Base-by-base conservation (phyloP, 768 basidiomycete genomes). In the Exidia glandulosa region DNA sequence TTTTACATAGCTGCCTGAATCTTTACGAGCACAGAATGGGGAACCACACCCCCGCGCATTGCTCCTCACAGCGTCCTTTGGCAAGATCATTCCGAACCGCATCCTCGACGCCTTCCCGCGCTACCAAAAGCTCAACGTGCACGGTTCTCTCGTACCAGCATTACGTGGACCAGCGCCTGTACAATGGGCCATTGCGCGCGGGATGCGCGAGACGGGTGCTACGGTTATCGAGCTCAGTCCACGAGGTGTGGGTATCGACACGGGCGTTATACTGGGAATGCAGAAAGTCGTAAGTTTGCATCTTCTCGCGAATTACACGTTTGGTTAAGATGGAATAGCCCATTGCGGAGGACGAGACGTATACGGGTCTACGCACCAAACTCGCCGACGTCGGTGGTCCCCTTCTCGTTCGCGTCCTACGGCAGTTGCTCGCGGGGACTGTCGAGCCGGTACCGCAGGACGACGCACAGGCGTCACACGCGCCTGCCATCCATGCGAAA, bases 151-250 rank as follows among this genome's bases (percentile, higher is more conserved):
- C 0, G 78, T 97, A 33, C 94, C 94, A 0, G 75, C 78, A 30
- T 94, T 90, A 69, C 84, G 94, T n/a, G 94, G 94, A 0, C 84
- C 94, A 9, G 90, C 92, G 2, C 94, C 94, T 0, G 89, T 97
- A 37, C 94, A 96, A 66, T 87, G 85, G 66, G 79, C 86, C 0
- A 76, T 97, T 41, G 72, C 89, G 48, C 82, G 86, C 61, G 83
- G 82, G 2, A 84, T 84, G 56, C 67, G 66, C 4, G 77, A 81
- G 62, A 90, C 88, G 0, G 94, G 91, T 0, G 91, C 95, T 1
- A 88, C 84, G 61, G 78, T 97, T 2, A 83, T 87, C 61, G 80
- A 86, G 62, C 90, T 90, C 86, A 75, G 82, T 58, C 83, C 85
- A 65, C 74, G 76, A 56, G 79, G 72, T 58, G 77, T 80, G 58